A percentile compares a stretch with the other conserved stretches of the same genome.
Evolutionary conservation across 495 filamentous ascomycete genomes (phyloP).

Genomic region (Usnea hakonensis): DNA sequence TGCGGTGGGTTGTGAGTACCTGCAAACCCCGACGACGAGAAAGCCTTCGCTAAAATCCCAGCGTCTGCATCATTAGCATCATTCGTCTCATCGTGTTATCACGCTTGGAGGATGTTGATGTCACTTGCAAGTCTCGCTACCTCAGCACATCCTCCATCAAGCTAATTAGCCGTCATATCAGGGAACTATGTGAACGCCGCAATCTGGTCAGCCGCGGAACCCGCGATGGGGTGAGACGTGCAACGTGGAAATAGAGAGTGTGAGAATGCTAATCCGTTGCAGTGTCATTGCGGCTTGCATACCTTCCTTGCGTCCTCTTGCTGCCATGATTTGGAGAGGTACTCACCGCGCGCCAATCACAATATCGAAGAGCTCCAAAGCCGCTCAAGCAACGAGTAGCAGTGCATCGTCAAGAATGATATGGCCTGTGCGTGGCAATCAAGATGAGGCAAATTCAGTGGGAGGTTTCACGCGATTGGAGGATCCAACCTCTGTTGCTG

Average conservation of each 20-base stretch:
- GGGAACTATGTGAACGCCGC: slow-evolving; percentile 19
- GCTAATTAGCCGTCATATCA: not conserved
- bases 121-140: slow-evolving; percentile 9
- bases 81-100: slow-evolving; percentile 16
- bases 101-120: slow-evolving; percentile 11
- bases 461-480: slow-evolving; percentile 10
- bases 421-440: slow-evolving; percentile 1
- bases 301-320: slow-evolving; percentile 36
- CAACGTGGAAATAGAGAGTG: not conserved
- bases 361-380: slow-evolving; percentile 3
- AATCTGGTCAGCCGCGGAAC: slow-evolving; percentile 30
- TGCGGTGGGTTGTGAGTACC: slow-evolving; percentile 14
- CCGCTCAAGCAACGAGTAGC: slow-evolving; percentile 5
- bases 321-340: slow-evolving; percentile 16
- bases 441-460: slow-evolving; percentile 2
- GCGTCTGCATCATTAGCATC: slow-evolving; percentile 20
- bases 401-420: slow-evolving; percentile 10
- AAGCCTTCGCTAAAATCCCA: not conserved
- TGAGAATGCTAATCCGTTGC: not conserved
- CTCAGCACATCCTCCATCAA: not conserved
- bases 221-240: slow-evolving; percentile 30
- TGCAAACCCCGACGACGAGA: not conserved
- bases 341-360: slow-evolving; percentile 7
- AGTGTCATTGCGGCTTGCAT: slow-evolving; percentile 39
- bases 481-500: not conserved